Evolutionary conservation across 2,329 filamentous ascomycete genomes (phyloP).

Genomic region (Ascomycota sp.): DNA sequence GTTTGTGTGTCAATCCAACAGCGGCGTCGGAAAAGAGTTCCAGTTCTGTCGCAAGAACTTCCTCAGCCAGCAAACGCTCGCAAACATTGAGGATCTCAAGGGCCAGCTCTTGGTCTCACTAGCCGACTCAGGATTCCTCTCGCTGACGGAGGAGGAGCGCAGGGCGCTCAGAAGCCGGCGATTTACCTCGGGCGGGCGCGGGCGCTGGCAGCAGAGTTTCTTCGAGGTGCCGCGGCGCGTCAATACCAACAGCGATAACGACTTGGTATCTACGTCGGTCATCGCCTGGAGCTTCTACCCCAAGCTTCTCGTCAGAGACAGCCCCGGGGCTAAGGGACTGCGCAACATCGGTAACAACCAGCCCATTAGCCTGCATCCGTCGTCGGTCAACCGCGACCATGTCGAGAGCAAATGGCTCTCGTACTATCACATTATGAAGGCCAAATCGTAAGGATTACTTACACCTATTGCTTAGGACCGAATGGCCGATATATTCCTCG

Average conservation of each 20-base stretch:
- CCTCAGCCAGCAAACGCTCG: constrained; percentile 67
- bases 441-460: constrained; percentile 40
- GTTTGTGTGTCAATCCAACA: constrained; percentile 50
- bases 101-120: constrained; percentile 72
- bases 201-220: constrained; percentile 49
- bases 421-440: constrained; percentile 96
- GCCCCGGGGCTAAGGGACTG: constrained; percentile 49
- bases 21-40: constrained; percentile 47
- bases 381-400: constrained; percentile 65
- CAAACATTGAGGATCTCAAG: constrained; percentile 90
- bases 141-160: constrained; percentile 53
- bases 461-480: neutral
- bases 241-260: constrained; percentile 59
- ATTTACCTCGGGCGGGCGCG: constrained; percentile 27
- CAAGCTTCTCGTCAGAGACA: constrained; percentile 68
- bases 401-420: constrained; percentile 61
- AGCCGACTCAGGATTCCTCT: constrained; percentile 67
- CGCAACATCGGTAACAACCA: constrained; percentile 90
- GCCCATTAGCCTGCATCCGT: constrained; percentile 66
- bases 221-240: constrained; percentile 63
- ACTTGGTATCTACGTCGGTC: constrained; percentile 58
- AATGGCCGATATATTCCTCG: too few relatives aligned
- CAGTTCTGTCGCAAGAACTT: constrained; percentile 93
- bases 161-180: constrained; percentile 47
- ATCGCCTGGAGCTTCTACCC: constrained; percentile 93